Evolutionary conservation across 176 grass and related monocot species (phyloP).

Genomic region (Musa acuminata): DNA sequence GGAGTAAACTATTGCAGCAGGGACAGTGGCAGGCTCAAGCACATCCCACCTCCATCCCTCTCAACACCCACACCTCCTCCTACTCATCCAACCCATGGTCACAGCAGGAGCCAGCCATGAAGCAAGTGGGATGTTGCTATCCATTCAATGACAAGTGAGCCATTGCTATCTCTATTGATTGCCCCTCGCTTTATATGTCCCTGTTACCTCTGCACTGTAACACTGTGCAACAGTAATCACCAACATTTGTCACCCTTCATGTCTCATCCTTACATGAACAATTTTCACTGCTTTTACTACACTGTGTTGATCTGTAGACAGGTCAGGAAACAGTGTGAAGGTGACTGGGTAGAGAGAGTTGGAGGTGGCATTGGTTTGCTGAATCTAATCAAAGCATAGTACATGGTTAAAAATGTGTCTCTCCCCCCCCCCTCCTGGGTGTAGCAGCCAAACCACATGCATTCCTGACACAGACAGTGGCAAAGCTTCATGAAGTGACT

Average conservation of each 20-base stretch:
- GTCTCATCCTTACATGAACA: background rate
- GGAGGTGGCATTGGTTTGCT: background rate
- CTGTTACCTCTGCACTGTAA: background rate
- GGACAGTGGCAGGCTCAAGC: background rate
- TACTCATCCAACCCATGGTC: background rate
- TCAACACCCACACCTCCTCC: background rate
- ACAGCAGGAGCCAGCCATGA: background rate
- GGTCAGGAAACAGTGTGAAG: too few species aligned
- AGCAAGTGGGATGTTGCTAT: background rate
- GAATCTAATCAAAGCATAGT: background rate
- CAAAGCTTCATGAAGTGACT: background rate
- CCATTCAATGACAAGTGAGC: background rate
- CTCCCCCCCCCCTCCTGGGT: too few species aligned
- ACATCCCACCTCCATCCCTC: background rate
- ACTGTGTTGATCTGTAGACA: background rate
- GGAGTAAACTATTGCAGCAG: background rate
- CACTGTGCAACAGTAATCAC: background rate
- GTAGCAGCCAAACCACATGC: background rate
- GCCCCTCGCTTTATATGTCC: background rate
- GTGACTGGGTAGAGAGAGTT: too few species aligned
- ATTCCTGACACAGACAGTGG: slow-evolving; percentile 4
- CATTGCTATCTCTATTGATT: background rate
- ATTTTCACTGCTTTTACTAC: background rate
- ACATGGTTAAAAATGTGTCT: background rate
- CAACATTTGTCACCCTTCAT: background rate